phyloP scores from a whole-genome alignment of 257 asterid species.

The Solanum etuberosum region DNA sequence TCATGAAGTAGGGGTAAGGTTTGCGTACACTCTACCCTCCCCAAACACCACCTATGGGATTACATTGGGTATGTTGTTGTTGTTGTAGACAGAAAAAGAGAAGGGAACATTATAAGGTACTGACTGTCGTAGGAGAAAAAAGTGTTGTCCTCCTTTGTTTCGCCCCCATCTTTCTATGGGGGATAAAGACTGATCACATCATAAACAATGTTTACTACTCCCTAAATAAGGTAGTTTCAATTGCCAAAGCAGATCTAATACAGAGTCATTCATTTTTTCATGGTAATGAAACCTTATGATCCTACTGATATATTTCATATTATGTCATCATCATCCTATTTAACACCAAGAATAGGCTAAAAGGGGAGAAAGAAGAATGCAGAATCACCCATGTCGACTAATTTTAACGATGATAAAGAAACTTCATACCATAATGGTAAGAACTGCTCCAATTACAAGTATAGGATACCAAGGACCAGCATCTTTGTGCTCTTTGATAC shows the following conservation, averaged over 20 bases:
- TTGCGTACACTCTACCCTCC: background rate
- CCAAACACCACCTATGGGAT: background rate
- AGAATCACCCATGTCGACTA: background rate
- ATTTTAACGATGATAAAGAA: constrained; percentile 2
- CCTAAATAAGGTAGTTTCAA: background rate
- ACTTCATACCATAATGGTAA: constrained; percentile 48
- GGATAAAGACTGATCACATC: background rate
- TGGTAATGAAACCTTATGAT: background rate
- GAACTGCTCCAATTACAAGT: constrained; percentile 40
- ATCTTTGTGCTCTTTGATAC: constrained; percentile 22
- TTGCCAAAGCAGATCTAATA: background rate
- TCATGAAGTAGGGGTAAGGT: background rate
- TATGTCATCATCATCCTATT: background rate
- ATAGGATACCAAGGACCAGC: constrained; percentile 51
- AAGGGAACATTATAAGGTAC: background rate
- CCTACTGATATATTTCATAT: background rate
- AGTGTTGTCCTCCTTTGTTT: background rate
- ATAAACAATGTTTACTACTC: background rate
- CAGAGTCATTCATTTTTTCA: background rate
- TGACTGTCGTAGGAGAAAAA: background rate
- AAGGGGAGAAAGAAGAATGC: background rate
- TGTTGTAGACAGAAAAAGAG: background rate
- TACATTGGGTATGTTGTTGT: background rate
- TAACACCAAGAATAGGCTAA: background rate
- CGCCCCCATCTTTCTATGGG: too few relatives aligned